A percentile compares a stretch with the other conserved stretches of the same genome.
Evolutionary conservation across 2,329 filamentous ascomycete genomes (phyloP).

Genomic region (Grosmannia penicillata): DNA sequence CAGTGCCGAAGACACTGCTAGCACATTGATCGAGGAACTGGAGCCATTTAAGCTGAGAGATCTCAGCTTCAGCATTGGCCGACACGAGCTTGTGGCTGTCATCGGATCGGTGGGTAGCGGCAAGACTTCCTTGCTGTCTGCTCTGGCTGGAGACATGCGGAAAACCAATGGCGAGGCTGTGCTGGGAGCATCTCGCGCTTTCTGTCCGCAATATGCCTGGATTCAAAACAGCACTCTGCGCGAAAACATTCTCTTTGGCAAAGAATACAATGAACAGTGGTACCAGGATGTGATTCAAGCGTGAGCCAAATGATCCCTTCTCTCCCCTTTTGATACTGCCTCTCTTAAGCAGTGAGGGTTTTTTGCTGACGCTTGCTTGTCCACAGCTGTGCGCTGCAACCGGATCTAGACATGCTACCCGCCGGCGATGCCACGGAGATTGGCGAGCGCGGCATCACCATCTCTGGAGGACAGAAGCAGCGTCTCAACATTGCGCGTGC

Average conservation of each 20-base stretch:
- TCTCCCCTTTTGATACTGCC: not conserved
- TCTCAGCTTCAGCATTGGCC: conserved; percentile 51
- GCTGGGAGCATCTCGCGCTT: conserved; percentile 68
- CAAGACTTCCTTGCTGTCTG: conserved; percentile 78
- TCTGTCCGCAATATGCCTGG: conserved; percentile 95
- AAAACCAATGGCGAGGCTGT: conserved; percentile 60
- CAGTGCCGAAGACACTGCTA: conserved; percentile 35
- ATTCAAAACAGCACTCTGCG: conserved; percentile 83
- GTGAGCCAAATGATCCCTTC: conserved; percentile 13
- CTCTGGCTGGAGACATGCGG: conserved; percentile 87
- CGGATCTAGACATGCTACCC: conserved; percentile 87
- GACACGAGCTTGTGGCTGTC: conserved; percentile 68
- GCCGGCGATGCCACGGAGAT: conserved; percentile 83
- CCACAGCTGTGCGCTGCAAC: conserved; percentile 57
- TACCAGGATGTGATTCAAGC: conserved; percentile 73
- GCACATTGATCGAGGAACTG: conserved; percentile 39
- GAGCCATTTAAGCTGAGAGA: conserved; percentile 61
- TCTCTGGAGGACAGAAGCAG: conserved; percentile 92
- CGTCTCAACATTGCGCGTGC: conserved; percentile 82
- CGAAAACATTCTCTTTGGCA: conserved; percentile 86
- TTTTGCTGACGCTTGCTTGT: not conserved
- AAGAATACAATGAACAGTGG: conserved; percentile 60
- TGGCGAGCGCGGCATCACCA: conserved; percentile 86
- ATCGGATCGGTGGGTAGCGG: conserved; percentile 83
- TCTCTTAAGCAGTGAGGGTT: not conserved